Evolutionary conservation across 2,329 filamentous ascomycete genomes (phyloP), one percentile per base, ranked within the genome.

Genomic region (Exophiala oligosperma): DNA sequence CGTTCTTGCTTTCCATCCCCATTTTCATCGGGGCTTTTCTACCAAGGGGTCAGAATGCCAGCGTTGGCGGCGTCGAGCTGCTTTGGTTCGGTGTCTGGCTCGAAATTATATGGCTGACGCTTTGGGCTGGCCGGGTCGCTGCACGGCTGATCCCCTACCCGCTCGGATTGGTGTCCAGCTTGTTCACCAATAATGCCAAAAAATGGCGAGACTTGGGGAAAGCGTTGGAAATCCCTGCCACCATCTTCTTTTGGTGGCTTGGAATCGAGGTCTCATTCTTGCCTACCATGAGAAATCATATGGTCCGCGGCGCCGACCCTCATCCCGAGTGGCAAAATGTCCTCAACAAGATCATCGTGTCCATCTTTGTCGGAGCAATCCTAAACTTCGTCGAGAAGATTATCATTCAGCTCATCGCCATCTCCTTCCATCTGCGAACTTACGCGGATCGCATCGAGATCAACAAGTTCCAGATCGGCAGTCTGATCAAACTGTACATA

Each of bases 71-170:
- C 21, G 91, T 96, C 0, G 70, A 85, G 62, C 77, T 97, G 46
- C 77, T 91, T 59, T 97, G 93, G 93, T 97, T 97, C 70, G 90
- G 90, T 32, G 91, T 97, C 62, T 97, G 93, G 93, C 81, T 97
- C 17, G 90, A 96, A 73, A 91, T 97, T 43, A 82, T 97, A 28
- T 97, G 93, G 93, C 80, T 93, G 62, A 91, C 91, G 0, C 80
- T 97, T 0, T 97, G 93, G 93, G 87, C 88, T 21, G 88, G 84
- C 54, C 74, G 84, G 68, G 81, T 89, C 49, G 76, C 87, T 14
- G 82, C 86, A 7, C 89, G 89, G 72, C 79, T 77, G 53, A 77
- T 90, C 9, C 87, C 87, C 1, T 83, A 78, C 66, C 79, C 82
- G 0, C 81, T 88, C 41, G 83, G 84, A 1, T 67, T 88, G 1